Percentiles rank a stretch among this genome's conserved stretches.
Evolutionary conservation across 2,329 filamentous ascomycete species (phyloP).

Genomic region (Neonectria neomacrospora): DNA sequence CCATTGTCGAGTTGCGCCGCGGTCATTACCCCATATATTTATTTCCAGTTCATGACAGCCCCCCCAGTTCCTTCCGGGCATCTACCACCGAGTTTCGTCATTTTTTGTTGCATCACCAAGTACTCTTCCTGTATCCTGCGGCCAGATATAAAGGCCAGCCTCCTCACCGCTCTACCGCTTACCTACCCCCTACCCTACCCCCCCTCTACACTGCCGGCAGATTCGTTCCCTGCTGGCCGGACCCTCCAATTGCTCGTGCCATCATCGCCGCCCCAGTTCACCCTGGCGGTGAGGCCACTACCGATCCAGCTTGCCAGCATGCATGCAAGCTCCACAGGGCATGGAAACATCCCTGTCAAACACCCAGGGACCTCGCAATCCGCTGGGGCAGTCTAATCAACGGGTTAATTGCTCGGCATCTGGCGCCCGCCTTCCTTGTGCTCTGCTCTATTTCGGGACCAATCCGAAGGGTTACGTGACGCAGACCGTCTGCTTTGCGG

Average conservation of each 20-base stretch:
- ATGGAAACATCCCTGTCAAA: conserved; percentile 15
- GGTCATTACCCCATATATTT: neutral
- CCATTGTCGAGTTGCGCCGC: neutral
- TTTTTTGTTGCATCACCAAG: neutral
- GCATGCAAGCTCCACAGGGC: conserved; percentile 20
- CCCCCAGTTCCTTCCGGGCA: too few species aligned
- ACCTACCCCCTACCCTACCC: conserved; percentile 5
- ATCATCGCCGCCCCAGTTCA: conserved; percentile 20
- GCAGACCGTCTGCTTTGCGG: conserved; percentile 2
- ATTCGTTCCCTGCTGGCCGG: conserved; percentile 1
- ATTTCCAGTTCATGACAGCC: neutral
- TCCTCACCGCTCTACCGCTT: conserved; percentile 12
- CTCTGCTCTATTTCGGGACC: conserved; percentile 16
- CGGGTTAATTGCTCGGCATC: conserved; percentile 12
- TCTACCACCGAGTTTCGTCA: too few species aligned
- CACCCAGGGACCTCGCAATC: neutral
- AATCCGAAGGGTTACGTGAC: conserved; percentile 11
- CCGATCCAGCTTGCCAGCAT: conserved; percentile 22
- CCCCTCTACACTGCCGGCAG: conserved; percentile 12
- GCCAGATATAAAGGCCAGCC: neutral
- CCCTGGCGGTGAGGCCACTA: conserved; percentile 29
- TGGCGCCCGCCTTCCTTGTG: neutral
- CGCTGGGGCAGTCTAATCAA: neutral
- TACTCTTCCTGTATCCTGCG: neutral
- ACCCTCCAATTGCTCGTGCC: conserved; percentile 16